Conservation (phyloP, 257 asterid genomes). For the Solanum stenotomum region DNA sequence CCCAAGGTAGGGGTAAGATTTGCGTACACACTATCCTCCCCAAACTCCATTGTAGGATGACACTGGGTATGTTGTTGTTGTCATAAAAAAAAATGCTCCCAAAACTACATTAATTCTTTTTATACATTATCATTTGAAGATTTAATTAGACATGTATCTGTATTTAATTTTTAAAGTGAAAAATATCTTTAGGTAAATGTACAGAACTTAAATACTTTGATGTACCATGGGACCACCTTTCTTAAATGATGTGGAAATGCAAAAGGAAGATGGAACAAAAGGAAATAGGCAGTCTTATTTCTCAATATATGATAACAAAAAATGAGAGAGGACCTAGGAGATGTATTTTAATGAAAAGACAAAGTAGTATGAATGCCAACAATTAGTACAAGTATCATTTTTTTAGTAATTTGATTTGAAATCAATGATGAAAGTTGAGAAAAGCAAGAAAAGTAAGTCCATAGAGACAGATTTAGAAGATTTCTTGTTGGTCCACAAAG, state of each 20-base stretch:
- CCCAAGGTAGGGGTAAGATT: background rate
- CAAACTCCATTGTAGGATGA: background rate
- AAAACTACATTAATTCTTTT: background rate
- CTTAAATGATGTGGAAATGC: background rate
- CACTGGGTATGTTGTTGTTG: background rate
- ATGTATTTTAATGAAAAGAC: constrained; percentile 18
- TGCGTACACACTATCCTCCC: background rate
- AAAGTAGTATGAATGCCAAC: constrained; percentile 12
- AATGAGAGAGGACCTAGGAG: constrained; percentile 27
- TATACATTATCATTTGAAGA: background rate
- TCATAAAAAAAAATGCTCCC: background rate
- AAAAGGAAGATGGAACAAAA: background rate
- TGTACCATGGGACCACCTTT: background rate
- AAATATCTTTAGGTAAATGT: background rate
- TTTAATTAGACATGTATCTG: background rate
- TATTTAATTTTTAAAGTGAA: background rate
- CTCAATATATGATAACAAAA: background rate
- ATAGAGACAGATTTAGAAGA: background rate
- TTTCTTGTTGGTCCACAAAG: constrained; percentile 3
- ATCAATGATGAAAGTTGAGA: constrained; percentile 19
- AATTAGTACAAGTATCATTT: constrained; percentile 12
- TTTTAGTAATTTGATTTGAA: constrained; percentile 25
- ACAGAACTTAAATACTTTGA: background rate
- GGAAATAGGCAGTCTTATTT: background rate
- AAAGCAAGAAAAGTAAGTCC: constrained; percentile 14